Base-by-base conservation (phyloP, 768 basidiomycete species). In the Omphalotus guepiniiformis region DNA sequence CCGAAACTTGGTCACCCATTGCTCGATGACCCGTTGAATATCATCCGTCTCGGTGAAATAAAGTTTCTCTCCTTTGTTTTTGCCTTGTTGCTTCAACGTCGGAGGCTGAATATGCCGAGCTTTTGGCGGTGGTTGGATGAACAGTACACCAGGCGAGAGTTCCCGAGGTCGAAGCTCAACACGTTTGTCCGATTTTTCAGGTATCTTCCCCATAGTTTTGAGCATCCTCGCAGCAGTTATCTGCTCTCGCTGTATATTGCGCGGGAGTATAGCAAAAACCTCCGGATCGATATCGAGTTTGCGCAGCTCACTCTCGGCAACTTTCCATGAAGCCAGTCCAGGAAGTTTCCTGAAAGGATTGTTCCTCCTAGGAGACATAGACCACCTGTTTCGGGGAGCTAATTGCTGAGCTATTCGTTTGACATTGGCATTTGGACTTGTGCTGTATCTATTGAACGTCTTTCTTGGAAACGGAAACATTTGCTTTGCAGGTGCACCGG, bases 201-300 rank as follows among this genome's bases (percentile, higher is more conserved):
- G 72, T 1, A 75, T 39, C 8, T 50, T 60, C 5, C 74, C 76
- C 29, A 55, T 65, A 49, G 65, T 60, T 54, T 75, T 74, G 28
- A 76, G 57, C 18, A 82, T 66, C 16, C 85, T 72, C 18, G 77
- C 78, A 39, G 71, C 65, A n/a, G 76, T 69, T 23, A 94, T 65
- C 51, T 88, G 83, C 56, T 95, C 91, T 41, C 79, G 75, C 58
- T 91, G 87, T 35, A 91, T 60, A 19, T 79, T 73, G 1, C 64
- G 63, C 0, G 90, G 91, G 2, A 97, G 62, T 26, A 64, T 68
- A 0, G 63, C 66, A 55, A 88, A 93, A 5, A 89, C 81, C 6
- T 74, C 78, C 0, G 80, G 80, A 59, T 93, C 92, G 56, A 97
- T 79, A 9, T 75, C 80, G 19, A 93, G 70, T 29, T 74, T 71